phyloP scores from a whole-genome alignment of 2,329 filamentous ascomycete species.

The Claviceps monticola region DNA sequence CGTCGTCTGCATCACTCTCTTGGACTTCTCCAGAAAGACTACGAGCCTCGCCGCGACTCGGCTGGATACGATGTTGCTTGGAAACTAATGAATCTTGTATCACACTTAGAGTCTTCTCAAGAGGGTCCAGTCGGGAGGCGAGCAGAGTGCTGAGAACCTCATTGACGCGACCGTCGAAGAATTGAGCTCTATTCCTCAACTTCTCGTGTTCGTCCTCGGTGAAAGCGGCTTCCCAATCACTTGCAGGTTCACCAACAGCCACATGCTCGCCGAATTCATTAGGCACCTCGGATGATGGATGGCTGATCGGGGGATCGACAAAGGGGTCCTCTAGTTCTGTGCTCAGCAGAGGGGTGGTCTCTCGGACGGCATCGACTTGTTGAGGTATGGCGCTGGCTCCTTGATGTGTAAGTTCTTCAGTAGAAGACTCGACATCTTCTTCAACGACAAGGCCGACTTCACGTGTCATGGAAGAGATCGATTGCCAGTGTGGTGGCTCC shows the following conservation, averaged over 20 bases:
- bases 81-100: conserved; percentile 58
- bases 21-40: conserved; percentile 56
- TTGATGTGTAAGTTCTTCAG: conserved; percentile 47
- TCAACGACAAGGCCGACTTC: conserved; percentile 36
- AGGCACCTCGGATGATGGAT: conserved; percentile 38
- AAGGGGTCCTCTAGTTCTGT: conserved; percentile 51
- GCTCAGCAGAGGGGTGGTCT: conserved; percentile 31
- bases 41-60: conserved; percentile 44
- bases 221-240: conserved; percentile 86
- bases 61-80: conserved; percentile 39
- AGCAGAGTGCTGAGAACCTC: conserved; percentile 68
- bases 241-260: conserved; percentile 46
- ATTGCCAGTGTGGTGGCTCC: conserved; percentile 30
- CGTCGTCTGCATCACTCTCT: conserved; percentile 88
- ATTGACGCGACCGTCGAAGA: conserved; percentile 87
- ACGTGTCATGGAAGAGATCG: conserved; percentile 13
- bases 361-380: conserved; percentile 33
- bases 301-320: conserved; percentile 35
- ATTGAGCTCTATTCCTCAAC: conserved; percentile 64
- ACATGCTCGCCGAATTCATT: conserved; percentile 26
- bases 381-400: conserved; percentile 56
- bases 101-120: conserved; percentile 63
- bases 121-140: conserved; percentile 60
- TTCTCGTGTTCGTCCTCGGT: conserved; percentile 74
- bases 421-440: conserved; percentile 30